Percentiles rank a stretch among this genome's conserved stretches.
Conservation (phyloP, 2,329 filamentous ascomycete genomes). For the Botryotinia convoluta region DNA sequence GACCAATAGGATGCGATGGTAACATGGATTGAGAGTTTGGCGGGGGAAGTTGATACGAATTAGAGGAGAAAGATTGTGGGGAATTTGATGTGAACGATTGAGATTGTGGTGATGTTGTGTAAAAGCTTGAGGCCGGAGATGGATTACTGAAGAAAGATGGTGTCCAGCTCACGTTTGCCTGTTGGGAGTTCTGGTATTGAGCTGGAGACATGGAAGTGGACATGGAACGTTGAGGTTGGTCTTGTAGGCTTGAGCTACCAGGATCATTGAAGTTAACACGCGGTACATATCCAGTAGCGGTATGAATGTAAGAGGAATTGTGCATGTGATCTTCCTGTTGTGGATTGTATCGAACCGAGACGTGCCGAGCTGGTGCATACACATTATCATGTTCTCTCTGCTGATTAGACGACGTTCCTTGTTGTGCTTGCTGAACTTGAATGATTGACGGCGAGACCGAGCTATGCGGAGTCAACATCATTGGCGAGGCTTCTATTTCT, state of each 20-base stretch:
- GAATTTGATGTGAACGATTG: constrained; percentile 19
- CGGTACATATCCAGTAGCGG: not conserved
- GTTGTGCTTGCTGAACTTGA: constrained; percentile 19
- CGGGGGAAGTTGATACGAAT: constrained; percentile 26
- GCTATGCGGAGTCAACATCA: constrained; percentile 20
- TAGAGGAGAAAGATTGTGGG: constrained; percentile 7
- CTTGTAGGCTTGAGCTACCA: constrained; percentile 25
- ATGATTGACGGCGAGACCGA: constrained; percentile 8
- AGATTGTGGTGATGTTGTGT: constrained; percentile 30
- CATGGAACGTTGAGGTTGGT: constrained; percentile 24
- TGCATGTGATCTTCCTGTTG: constrained; percentile 11
- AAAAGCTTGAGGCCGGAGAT: constrained; percentile 23
- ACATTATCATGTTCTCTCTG: constrained; percentile 23
- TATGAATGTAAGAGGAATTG: constrained; percentile 8
- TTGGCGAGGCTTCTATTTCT: constrained; percentile 28
- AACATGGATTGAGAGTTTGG: constrained; percentile 12
- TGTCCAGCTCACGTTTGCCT: constrained; percentile 1
- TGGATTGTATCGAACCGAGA: constrained; percentile 2
- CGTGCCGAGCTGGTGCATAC: constrained; percentile 15
- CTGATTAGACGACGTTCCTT: constrained; percentile 12
- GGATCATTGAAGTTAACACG: constrained; percentile 23
- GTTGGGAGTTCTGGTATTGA: constrained; percentile 24
- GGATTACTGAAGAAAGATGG: constrained; percentile 23
- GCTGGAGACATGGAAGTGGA: constrained; percentile 23
- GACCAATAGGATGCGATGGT: not conserved